Evolutionary conservation across 1,139 yeast genomes (phyloP).

Genomic region (Zygosaccharomyces sapae): DNA sequence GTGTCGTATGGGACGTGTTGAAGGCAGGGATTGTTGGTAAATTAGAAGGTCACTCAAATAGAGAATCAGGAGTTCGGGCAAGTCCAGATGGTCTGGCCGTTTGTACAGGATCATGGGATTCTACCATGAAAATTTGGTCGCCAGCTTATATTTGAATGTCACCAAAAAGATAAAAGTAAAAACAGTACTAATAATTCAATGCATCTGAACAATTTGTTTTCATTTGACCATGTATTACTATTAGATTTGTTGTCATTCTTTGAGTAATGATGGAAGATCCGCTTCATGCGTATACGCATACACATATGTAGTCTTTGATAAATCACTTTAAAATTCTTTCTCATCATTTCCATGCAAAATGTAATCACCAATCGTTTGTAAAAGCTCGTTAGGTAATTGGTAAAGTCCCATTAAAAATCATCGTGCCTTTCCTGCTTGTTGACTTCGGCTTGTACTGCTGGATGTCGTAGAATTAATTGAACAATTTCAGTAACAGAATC

Average conservation of each 20-base stretch:
- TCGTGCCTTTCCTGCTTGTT: slow-evolving; percentile 90
- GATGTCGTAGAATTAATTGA: slow-evolving; percentile 89
- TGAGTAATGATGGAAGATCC: too few relatives aligned
- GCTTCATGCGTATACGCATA: too few relatives aligned
- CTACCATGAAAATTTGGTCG: slow-evolving; percentile 63
- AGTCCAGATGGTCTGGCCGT: slow-evolving; percentile 74
- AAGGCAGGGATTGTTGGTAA: slow-evolving; percentile 62
- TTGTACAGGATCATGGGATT: slow-evolving; percentile 70
- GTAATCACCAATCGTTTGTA: slow-evolving; percentile 42
- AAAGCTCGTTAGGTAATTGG: slow-evolving; percentile 84
- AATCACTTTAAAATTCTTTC: background rate
- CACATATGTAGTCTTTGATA: too few relatives aligned
- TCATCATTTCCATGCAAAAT: slow-evolving; percentile 1
- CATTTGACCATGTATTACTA: too few relatives aligned
- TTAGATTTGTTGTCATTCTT: too few relatives aligned
- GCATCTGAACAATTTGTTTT: background rate
- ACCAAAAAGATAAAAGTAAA: background rate
- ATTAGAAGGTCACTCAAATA: slow-evolving; percentile 54
- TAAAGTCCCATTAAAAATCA: slow-evolving; percentile 87
- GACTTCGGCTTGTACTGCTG: slow-evolving; percentile 85
- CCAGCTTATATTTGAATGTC: slow-evolving; percentile 35
- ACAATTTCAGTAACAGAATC: slow-evolving; percentile 87
- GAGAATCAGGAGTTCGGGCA: slow-evolving; percentile 59
- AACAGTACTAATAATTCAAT: background rate
- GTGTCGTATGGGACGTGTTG: slow-evolving; percentile 75